These are phyloP conservation scores for Ceratocystis variospora DNA, from an alignment of 2,329 filamentous ascomycete genomes.

Conservation along the genomic window DNA sequence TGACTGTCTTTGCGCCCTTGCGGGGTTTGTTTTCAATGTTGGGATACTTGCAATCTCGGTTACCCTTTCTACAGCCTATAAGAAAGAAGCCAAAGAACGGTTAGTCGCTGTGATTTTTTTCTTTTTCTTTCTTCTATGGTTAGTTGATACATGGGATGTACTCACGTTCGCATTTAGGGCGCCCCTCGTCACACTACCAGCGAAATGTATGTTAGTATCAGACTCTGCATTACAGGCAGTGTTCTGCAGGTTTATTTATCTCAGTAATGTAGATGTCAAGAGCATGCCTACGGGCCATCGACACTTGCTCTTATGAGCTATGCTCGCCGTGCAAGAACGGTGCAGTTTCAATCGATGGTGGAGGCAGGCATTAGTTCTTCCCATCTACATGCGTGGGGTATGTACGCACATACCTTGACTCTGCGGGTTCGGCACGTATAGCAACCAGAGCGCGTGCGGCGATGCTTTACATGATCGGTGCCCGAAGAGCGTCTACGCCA, in stretches of 20 bases:
- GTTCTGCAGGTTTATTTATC: background rate
- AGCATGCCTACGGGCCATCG: background rate
- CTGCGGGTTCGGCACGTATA: constrained; percentile 78
- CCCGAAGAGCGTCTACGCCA: constrained; percentile 33
- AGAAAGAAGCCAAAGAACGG: constrained; percentile 2
- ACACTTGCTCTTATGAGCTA: background rate
- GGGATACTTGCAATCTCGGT: constrained; percentile 80
- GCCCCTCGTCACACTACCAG: constrained; percentile 74
- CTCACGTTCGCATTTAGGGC: constrained; percentile 70
- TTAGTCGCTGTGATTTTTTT: background rate
- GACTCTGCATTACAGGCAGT: constrained; percentile 7
- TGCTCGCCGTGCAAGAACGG: background rate
- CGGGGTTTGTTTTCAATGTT: constrained; percentile 38
- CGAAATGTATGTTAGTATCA: constrained; percentile 22
- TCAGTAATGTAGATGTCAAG: background rate
- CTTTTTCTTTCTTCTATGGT: background rate
- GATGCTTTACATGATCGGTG: constrained; percentile 72
- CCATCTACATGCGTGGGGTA: background rate
- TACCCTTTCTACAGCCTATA: constrained; percentile 77
- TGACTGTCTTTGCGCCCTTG: constrained; percentile 23
- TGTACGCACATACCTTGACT: constrained; percentile 49
- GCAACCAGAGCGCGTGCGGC: constrained; percentile 84
- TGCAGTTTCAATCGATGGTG: background rate
- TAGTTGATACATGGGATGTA: constrained; percentile 10
- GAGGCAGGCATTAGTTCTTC: background rate